phyloP scores from a whole-genome alignment of 2,329 filamentous ascomycete species.

The Neoarthrinium moseri region DNA sequence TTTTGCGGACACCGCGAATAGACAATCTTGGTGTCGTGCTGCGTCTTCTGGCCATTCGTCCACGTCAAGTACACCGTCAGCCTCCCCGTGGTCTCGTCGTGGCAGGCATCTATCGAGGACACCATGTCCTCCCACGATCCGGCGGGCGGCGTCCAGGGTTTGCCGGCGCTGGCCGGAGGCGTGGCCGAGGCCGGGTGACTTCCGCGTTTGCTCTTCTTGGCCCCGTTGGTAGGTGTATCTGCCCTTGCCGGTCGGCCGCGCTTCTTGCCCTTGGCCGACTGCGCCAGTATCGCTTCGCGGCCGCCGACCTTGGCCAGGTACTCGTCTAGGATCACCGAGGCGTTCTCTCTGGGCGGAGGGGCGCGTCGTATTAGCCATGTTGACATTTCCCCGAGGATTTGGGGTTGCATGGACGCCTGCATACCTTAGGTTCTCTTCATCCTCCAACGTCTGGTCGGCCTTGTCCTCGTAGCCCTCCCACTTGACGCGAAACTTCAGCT shows the following conservation, averaged over 20 bases:
- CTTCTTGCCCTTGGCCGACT: constrained; percentile 58
- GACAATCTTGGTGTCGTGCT: constrained; percentile 66
- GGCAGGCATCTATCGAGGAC: constrained; percentile 67
- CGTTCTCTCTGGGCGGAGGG: constrained; percentile 46
- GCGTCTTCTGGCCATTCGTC: constrained; percentile 72
- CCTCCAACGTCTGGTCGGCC: constrained; percentile 75
- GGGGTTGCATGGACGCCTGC: constrained; percentile 20
- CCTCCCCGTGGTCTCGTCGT: constrained; percentile 59
- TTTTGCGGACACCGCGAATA: constrained; percentile 79
- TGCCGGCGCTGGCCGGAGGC: constrained; percentile 42
- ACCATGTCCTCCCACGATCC: constrained; percentile 79
- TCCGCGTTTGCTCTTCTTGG: constrained; percentile 47
- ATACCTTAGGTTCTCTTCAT: constrained; percentile 66
- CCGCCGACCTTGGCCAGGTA: constrained; percentile 67
- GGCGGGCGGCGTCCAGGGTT: constrained; percentile 63
- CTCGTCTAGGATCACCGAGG: constrained; percentile 58
- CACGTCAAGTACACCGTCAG: constrained; percentile 71
- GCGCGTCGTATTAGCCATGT: background rate
- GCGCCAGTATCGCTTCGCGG: constrained; percentile 51
- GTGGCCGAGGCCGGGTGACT: constrained; percentile 48
- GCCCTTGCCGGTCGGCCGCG: constrained; percentile 47
- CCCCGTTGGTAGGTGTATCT: constrained; percentile 31
- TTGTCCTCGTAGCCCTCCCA: constrained; percentile 77
- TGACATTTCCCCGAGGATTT: background rate
- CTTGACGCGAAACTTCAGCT: constrained; percentile 68